Evolutionary conservation across 139 green algal species (phyloP).

Genomic region (Desmodesmus armatus): DNA sequence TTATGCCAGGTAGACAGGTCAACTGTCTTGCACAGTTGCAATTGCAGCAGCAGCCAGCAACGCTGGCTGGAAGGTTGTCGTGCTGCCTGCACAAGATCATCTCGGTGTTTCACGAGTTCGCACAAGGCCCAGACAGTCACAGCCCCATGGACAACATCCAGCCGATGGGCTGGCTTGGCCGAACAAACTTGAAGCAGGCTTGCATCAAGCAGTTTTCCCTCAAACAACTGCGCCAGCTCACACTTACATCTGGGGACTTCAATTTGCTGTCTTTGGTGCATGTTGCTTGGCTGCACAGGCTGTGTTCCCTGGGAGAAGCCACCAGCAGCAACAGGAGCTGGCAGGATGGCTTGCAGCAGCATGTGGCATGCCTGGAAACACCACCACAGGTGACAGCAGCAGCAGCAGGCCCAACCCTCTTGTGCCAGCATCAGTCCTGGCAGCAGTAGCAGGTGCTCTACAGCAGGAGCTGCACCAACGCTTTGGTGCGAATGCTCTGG

Average conservation of each 20-base stretch:
- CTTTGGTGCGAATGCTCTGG: neutral
- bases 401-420: conserved; percentile 17
- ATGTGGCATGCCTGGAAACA: neutral
- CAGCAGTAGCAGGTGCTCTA: neutral
- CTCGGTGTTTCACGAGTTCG: no score
- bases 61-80: no score
- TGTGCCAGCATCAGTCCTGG: no score
- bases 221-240: neutral
- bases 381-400: neutral
- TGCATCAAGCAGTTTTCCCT: neutral
- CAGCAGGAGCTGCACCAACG: neutral
- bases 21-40: neutral
- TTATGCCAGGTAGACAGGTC: neutral
- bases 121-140: no score
- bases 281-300: no score
- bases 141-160: no score
- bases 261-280: neutral
- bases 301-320: no score
- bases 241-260: no score
- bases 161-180: no score
- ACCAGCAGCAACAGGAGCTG: neutral
- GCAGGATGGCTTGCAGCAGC: neutral
- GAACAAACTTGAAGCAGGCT: neutral
- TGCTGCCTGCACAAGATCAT: no score
- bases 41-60: no score